Percentiles rank a stretch among this genome's conserved stretches.
Conservation (phyloP, 495 filamentous ascomycete species). For the Penicillium cosmopolitanum region DNA sequence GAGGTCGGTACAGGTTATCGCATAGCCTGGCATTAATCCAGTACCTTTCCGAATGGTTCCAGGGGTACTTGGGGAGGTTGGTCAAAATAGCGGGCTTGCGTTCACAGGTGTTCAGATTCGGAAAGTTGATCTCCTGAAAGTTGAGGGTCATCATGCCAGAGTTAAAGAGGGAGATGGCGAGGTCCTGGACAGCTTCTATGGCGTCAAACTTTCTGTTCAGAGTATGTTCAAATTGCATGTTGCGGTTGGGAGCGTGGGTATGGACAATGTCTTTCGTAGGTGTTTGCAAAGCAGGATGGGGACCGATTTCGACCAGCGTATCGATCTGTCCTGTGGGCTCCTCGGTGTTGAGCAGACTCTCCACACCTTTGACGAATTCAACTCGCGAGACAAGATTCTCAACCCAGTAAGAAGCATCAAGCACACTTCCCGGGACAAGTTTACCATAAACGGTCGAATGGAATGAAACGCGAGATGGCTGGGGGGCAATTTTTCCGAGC, state of each 20-base stretch:
- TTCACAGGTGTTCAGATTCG: conserved; percentile 4
- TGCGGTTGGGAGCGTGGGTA: conserved; percentile 10
- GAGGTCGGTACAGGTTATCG: conserved; percentile 26
- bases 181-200: conserved; percentile 27
- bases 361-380: conserved; percentile 43
- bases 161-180: conserved; percentile 29
- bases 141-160: conserved; percentile 27
- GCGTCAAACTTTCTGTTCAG: conserved; percentile 31
- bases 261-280: conserved; percentile 46
- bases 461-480: conserved; percentile 29
- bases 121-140: conserved; percentile 32
- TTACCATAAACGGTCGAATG: conserved; percentile 42
- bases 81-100: conserved; percentile 27
- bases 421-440: conserved; percentile 20
- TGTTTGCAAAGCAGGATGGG: conserved; percentile 62
- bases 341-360: conserved; percentile 21
- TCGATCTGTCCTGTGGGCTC: conserved; percentile 18
- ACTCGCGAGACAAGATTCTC: conserved; percentile 51
- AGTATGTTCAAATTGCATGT: conserved; percentile 28
- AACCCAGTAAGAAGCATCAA: conserved; percentile 46
- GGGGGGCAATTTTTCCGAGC: conserved; percentile 32
- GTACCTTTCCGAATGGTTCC: conserved; percentile 38
- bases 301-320: conserved; percentile 64
- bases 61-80: conserved; percentile 42
- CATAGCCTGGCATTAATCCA: conserved; percentile 35